Evolutionary conservation across 1,284 basidiomycete genomes (phyloP).

Genomic region (Hypsizygus ulmarius): DNA sequence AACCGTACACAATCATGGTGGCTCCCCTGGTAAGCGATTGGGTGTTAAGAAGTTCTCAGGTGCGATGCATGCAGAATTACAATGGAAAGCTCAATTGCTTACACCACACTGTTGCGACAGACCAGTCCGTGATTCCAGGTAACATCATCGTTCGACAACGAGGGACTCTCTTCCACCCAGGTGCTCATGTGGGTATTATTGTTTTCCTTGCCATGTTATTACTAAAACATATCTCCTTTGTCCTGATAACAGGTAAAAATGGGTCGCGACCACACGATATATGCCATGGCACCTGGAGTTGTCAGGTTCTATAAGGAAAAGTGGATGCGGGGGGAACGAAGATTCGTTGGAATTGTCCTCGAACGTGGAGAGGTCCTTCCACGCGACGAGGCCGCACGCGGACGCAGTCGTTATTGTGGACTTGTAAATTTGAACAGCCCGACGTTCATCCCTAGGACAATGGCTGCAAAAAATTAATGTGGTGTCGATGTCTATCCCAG

Average conservation of each 20-base stretch:
- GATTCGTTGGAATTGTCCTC: conserved; percentile 81
- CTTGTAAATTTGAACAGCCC: conserved; percentile 57
- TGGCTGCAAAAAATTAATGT: conserved; percentile 17
- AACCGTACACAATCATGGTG: conserved; percentile 86
- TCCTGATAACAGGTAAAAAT: conserved; percentile 70
- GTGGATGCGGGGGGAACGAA: conserved; percentile 66
- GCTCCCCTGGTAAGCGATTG: conserved; percentile 86
- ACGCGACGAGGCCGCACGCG: conserved; percentile 66
- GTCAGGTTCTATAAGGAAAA: conserved; percentile 88
- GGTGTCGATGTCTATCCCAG: conserved; percentile 11
- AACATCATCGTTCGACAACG: conserved; percentile 94
- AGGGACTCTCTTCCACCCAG: conserved; percentile 86
- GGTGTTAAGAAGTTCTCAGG: conserved; percentile 95
- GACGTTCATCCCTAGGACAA: conserved; percentile 13
- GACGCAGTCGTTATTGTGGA: conserved; percentile 77
- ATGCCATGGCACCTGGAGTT: conserved; percentile 83
- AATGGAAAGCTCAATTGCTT: conserved; percentile 4
- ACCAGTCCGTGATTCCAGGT: conserved; percentile 86
- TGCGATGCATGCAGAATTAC: conserved; percentile 32
- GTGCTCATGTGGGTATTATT: conserved; percentile 71
- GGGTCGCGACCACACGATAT: conserved; percentile 91
- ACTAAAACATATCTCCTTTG: conserved; percentile 14
- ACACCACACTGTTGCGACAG: conserved; percentile 30
- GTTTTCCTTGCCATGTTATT: conserved; percentile 5
- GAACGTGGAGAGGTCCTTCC: conserved; percentile 81